Percentiles rank a stretch among this genome's conserved stretches.
phyloP scores from a whole-genome alignment of 2,329 filamentous ascomycete species.

The Pyrenochaeta sp. region DNA sequence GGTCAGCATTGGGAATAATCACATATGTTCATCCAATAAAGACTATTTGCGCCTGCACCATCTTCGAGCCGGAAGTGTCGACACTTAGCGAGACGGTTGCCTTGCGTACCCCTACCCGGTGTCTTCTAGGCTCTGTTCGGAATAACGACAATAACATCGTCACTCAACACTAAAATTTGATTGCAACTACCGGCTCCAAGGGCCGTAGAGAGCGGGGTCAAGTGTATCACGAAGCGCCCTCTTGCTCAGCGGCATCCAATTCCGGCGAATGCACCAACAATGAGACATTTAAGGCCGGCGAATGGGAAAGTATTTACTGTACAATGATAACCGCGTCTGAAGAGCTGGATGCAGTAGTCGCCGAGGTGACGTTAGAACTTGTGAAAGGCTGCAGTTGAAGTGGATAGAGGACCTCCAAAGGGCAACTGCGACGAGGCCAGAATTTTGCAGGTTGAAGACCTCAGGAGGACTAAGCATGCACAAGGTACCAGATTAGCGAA shows the following conservation, averaged over 20 bases:
- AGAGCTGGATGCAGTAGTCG: not conserved
- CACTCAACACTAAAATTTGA: not conserved
- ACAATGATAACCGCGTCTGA: not conserved
- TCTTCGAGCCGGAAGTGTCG: not conserved
- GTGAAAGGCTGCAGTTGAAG: not conserved
- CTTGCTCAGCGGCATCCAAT: not conserved
- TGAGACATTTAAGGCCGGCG: not conserved
- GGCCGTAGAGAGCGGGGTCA: not conserved
- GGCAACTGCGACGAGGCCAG: not conserved
- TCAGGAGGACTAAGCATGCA: not conserved
- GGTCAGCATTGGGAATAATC: too few relatives aligned
- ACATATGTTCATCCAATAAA: too few relatives aligned
- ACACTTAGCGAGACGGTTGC: not conserved
- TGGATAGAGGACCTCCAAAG: not conserved
- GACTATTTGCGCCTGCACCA: too few relatives aligned
- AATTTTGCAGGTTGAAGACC: not conserved
- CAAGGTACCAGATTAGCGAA: not conserved
- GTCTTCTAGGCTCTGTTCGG: not conserved
- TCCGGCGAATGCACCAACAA: not conserved
- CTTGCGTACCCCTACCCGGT: not conserved
- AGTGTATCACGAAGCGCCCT: not conserved
- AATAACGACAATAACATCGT: not conserved
- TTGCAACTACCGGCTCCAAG: not conserved
- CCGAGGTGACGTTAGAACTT: not conserved
- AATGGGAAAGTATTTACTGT: not conserved